Base-by-base conservation (phyloP, 129 eudicot genomes). In the Helianthus annuus region DNA sequence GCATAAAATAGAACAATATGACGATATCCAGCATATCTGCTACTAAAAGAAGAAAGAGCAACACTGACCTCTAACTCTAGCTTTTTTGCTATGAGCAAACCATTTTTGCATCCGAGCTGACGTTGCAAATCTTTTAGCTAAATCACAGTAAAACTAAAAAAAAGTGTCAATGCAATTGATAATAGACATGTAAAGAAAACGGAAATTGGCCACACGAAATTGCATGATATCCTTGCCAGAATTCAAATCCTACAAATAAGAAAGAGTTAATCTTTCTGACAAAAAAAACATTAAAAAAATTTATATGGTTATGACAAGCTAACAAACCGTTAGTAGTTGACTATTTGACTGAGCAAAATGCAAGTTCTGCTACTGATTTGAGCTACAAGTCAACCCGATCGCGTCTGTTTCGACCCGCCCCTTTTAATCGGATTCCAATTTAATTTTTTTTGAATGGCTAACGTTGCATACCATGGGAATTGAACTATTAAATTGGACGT, bases 331-430 rank as follows among this genome's bases (percentile, higher is more conserved):
- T 45, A 84, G 83, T 78, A 89, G 59, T 24, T 84, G 88, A 75
- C 88, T 75, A 69, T 89, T 82, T 14, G 88, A 70, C 69, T 77
- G 85, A 8, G 92, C 96, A 64, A 89, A 83, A 58, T 84, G 90
- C 63, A 78, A 39, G 78, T 89, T 89, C 81, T 89, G 92, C 62
- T 77, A 80, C 76, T 84, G 92, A n/a, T n/a, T n/a, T n/a, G n/a
- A n/a, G n/a, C n/a, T n/a, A n/a, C 22, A 19, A 19, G 22, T 19
- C 22, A 19, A 19, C 22, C 0, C 22, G 22, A 19, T 19, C 22
- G 22, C 22, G 22, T 19, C 22, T 19, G 22, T 19, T 19, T 19
- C 22, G 22, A 19, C 22, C 22, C 22, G 22, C 22, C 22, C 22
- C 22, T 19, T 19, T 19, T 19, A 19, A 19, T 19, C 22, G 22